Conservation (phyloP, 306 rosid species). For the Vicia villosa region DNA sequence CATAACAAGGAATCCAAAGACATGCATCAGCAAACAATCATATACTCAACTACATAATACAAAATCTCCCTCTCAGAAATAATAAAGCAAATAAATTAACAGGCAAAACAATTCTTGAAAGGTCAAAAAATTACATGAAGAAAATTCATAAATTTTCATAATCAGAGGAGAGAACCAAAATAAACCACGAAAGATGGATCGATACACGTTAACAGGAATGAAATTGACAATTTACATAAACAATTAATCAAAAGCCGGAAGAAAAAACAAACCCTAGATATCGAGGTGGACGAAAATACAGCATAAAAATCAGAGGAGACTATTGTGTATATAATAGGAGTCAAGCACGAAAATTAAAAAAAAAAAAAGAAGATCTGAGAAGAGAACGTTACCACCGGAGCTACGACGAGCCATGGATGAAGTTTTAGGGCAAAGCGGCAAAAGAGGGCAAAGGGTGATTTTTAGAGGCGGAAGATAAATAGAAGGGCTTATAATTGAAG, state of each 20-base stretch:
- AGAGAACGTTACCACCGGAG: conserved; percentile 37
- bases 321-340: neutral
- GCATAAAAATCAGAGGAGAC: neutral
- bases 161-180: too few species aligned
- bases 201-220: too few species aligned
- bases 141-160: too few species aligned
- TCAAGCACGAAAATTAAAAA: neutral
- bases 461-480: neutral
- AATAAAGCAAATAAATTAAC: too few species aligned
- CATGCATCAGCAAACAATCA: too few species aligned
- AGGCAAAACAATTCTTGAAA: too few species aligned
- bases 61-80: too few species aligned
- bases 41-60: too few species aligned
- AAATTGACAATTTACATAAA: neutral
- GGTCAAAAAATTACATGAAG: too few species aligned
- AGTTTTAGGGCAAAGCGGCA: neutral
- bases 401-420: conserved; percentile 51
- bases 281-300: neutral
- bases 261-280: conserved; percentile 42
- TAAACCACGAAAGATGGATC: too few species aligned
- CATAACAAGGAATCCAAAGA: neutral
- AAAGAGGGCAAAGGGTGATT: neutral
- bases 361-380: conserved; percentile 1
- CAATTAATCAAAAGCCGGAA: neutral
- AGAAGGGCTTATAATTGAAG: neutral